A percentile compares a stretch with the other conserved stretches of the same genome.
Conservation (phyloP, 2,329 filamentous ascomycete genomes). For the Hymenoscyphus fructigenus region DNA sequence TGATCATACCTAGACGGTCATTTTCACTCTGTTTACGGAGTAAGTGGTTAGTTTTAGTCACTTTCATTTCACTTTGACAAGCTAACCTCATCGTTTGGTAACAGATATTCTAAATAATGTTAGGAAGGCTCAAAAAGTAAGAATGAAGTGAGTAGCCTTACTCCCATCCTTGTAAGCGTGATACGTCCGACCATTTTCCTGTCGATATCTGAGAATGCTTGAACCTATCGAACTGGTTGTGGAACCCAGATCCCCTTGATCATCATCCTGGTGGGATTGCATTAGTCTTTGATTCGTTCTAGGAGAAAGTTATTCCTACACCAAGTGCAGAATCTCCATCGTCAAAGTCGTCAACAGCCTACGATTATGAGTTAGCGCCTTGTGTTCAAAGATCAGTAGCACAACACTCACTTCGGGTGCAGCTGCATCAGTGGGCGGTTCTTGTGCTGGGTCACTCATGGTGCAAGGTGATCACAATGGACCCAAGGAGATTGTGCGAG, state of each 20-base stretch:
- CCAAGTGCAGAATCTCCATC: background rate
- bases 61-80: background rate
- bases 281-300: background rate
- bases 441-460: too few relatives aligned
- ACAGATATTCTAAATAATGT: constrained; percentile 26
- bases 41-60: constrained; percentile 24
- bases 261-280: background rate
- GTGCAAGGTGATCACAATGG: too few relatives aligned
- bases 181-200: constrained; percentile 35
- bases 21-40: constrained; percentile 17
- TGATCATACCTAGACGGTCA: constrained; percentile 34
- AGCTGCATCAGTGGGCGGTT: background rate
- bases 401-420: background rate
- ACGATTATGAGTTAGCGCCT: background rate
- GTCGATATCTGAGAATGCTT: constrained; percentile 40
- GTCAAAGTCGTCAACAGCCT: background rate
- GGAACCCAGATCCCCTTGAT: background rate
- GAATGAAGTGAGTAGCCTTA: background rate
- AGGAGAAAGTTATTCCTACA: background rate
- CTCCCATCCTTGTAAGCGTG: constrained; percentile 35
- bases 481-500: too few relatives aligned
- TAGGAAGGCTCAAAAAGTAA: background rate
- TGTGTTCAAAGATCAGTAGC: background rate
- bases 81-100: constrained; percentile 26
- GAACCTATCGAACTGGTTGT: constrained; percentile 29